Evolutionary conservation across 495 filamentous ascomycete genomes (phyloP).

Genomic region (Mycothermus thermophilus): DNA sequence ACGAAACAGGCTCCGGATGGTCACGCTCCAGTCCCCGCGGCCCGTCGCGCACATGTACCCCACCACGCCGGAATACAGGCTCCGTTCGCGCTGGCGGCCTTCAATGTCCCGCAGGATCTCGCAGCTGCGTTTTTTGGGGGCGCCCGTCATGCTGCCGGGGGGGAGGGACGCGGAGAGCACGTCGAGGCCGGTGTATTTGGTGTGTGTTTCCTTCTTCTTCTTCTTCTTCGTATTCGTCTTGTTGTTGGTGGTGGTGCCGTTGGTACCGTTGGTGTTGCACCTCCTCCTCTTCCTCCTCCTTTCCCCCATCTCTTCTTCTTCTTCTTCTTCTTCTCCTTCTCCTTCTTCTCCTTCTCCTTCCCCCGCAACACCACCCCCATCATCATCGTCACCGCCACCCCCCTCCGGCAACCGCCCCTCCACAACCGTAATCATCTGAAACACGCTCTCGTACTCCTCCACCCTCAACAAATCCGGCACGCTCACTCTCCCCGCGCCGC

Average conservation of each 20-base stretch:
- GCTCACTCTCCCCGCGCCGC: conserved; percentile 52
- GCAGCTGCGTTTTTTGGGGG: conserved; percentile 81
- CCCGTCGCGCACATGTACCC: conserved; percentile 83
- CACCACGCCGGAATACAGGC: conserved; percentile 76
- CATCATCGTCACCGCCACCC: too few relatives aligned
- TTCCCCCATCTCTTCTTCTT: too few relatives aligned
- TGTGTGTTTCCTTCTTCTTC: too few relatives aligned
- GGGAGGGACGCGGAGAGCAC: conserved; percentile 67
- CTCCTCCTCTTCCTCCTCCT: conserved; percentile 1
- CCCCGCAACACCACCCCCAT: too few relatives aligned
- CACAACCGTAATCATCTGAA: conserved; percentile 79
- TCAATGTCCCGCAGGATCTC: conserved; percentile 65
- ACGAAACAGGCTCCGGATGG: conserved; percentile 66
- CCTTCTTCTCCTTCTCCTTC: too few relatives aligned
- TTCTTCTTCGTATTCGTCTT: too few relatives aligned
- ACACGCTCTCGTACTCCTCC: conserved; percentile 82
- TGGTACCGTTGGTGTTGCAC: too few relatives aligned
- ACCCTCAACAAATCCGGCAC: conserved; percentile 60
- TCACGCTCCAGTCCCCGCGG: conserved; percentile 73
- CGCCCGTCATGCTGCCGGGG: conserved; percentile 89
- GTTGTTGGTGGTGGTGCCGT: too few relatives aligned
- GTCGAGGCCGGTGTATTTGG: conserved; percentile 48
- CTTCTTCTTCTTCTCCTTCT: too few relatives aligned
- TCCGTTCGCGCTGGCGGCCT: conserved; percentile 43
- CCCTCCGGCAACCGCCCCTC: conserved; percentile 45